Percentiles rank a stretch among this genome's conserved stretches.
phyloP scores from a whole-genome alignment of 164 flowering plant genomes.

The Tinospora cordifolia region DNA sequence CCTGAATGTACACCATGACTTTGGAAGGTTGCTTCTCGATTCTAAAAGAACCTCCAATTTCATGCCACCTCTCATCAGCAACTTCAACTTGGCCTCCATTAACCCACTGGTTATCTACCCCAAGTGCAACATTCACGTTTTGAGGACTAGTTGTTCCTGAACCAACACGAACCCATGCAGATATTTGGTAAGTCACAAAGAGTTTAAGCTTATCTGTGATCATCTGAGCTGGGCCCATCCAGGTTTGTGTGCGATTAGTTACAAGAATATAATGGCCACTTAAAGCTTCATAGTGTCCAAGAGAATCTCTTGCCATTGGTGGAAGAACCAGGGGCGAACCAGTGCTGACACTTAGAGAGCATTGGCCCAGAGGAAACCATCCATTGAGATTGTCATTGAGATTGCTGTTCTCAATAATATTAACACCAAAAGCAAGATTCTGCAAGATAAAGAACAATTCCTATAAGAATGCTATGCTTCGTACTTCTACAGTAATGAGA shows the following conservation, averaged over 20 bases:
- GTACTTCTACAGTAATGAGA: not conserved
- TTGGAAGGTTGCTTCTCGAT: constrained; percentile 79
- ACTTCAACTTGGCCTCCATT: constrained; percentile 87
- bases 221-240: constrained; percentile 99
- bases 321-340: constrained; percentile 87
- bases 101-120: constrained; percentile 86
- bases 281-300: constrained; percentile 65
- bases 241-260: constrained; percentile 73
- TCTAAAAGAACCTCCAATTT: constrained; percentile 85
- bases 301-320: constrained; percentile 77
- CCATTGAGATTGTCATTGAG: constrained; percentile 57
- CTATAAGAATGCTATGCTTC: not conserved
- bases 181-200: constrained; percentile 82
- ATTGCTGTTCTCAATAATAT: constrained; percentile 63
- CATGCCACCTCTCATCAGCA: constrained; percentile 74
- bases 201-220: constrained; percentile 76
- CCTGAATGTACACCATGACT: constrained; percentile 83
- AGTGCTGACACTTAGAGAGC: constrained; percentile 46
- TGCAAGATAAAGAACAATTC: constrained; percentile 23
- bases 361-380: constrained; percentile 87
- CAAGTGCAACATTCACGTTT: constrained; percentile 70
- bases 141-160: constrained; percentile 53
- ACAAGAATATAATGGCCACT: constrained; percentile 74
- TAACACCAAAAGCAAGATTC: constrained; percentile 67
- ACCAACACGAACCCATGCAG: constrained; percentile 83